Conservation (phyloP, 768 basidiomycete species). For the Leccinum truebloodii region DNA sequence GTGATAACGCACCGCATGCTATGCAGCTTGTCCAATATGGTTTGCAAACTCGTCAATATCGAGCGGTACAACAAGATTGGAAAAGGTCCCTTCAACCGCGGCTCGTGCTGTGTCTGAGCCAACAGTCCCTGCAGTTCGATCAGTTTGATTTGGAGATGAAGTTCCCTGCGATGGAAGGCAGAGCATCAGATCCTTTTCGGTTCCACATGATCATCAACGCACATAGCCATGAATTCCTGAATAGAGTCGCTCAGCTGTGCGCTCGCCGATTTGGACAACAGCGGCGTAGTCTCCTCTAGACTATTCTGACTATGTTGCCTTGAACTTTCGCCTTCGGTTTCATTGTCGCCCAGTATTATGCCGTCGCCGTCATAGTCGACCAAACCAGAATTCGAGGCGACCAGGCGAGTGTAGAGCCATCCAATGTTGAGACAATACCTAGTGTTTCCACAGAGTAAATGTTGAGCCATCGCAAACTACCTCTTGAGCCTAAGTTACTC, state of each 20-base stretch:
- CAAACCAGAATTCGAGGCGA: constrained; percentile 80
- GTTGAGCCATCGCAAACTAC: background rate
- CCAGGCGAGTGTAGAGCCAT: constrained; percentile 92
- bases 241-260: constrained; percentile 62
- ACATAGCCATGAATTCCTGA: constrained; percentile 93
- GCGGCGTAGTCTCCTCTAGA: constrained; percentile 33
- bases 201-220: constrained; percentile 22
- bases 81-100: constrained; percentile 94
- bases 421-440: constrained; percentile 94
- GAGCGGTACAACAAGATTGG: constrained; percentile 83
- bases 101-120: constrained; percentile 88
- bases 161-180: constrained; percentile 61
- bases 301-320: background rate
- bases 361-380: constrained; percentile 42
- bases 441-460: background rate
- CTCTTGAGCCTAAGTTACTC: constrained; percentile 19
- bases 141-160: constrained; percentile 90
- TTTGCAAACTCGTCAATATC: constrained; percentile 79
- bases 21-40: constrained; percentile 86
- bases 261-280: constrained; percentile 37
- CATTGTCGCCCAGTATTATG: constrained; percentile 5
- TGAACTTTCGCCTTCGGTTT: background rate
- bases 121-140: constrained; percentile 85
- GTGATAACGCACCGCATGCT: constrained; percentile 98
- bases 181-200: constrained; percentile 6